Percentiles rank a stretch among this genome's conserved stretches.
Evolutionary conservation across 106 monocot genomes (phyloP).

Genomic region (Allium fistulosum): DNA sequence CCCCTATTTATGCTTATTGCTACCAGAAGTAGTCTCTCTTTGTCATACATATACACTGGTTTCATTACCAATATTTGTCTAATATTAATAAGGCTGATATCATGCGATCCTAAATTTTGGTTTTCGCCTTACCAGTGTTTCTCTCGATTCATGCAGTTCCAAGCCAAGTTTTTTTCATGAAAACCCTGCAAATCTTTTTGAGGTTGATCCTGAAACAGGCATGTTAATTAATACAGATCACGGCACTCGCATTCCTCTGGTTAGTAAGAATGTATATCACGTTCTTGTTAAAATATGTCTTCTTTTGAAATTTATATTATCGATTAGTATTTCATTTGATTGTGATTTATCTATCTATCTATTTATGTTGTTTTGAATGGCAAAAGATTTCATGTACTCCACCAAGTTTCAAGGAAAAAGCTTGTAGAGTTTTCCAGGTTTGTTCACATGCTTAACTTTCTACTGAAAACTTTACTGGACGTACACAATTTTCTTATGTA

Average conservation of each 20-base stretch:
- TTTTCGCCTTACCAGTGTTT: slow-evolving; percentile 5
- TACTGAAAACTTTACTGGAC: not conserved
- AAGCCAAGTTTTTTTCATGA: slow-evolving; percentile 94
- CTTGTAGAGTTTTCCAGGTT: slow-evolving; percentile 89
- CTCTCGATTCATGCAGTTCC: slow-evolving; percentile 32
- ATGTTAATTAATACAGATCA: slow-evolving; percentile 71
- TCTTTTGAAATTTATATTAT: not conserved
- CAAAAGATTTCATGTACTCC: slow-evolving; percentile 61
- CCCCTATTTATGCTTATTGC: no score
- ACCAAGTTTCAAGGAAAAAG: slow-evolving; percentile 37
- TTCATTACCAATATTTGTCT: no score
- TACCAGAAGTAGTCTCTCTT: no score
- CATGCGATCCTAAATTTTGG: not conserved
- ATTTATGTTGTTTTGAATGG: slow-evolving; percentile 7
- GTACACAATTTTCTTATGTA: no score
- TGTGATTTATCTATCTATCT: slow-evolving; percentile 11
- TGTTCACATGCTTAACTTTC: slow-evolving; percentile 1
- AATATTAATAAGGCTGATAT: no score
- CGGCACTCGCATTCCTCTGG: slow-evolving; percentile 70
- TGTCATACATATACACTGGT: no score
- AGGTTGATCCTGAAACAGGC: slow-evolving; percentile 73
- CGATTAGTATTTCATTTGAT: not conserved
- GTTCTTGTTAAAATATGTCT: not conserved
- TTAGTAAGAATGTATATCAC: slow-evolving; percentile 10
- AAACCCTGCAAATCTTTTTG: slow-evolving; percentile 66